Conservation (phyloP, 352 stramenopile genomes). For the Elongisporangium anandrum region DNA sequence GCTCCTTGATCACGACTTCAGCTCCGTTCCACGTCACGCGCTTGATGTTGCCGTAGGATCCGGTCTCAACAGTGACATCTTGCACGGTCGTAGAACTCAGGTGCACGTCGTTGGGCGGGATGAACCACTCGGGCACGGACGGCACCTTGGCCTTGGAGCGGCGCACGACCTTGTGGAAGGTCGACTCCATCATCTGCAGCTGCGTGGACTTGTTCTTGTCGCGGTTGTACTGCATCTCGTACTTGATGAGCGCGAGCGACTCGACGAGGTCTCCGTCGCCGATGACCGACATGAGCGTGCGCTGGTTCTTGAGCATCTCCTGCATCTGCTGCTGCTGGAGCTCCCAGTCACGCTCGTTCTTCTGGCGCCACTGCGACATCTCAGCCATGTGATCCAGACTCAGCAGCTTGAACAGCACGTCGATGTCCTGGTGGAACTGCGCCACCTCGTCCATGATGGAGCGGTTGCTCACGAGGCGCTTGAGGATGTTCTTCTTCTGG, state of each 20-base stretch:
- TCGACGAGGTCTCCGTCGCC: constrained; percentile 4
- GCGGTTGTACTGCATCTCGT: constrained; percentile 16
- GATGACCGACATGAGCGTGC: constrained; percentile 6
- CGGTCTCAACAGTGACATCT: constrained; percentile 6
- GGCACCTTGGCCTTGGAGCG: constrained; percentile 9
- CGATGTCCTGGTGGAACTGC: constrained; percentile 18
- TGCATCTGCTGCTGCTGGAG: constrained; percentile 9
- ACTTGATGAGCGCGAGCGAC: constrained; percentile 18
- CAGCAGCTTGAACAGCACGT: constrained; percentile 15
- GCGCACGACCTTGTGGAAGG: constrained; percentile 9
- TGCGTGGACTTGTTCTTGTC: constrained; percentile 9
- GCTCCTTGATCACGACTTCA: constrained; percentile 35
- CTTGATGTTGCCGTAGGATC: constrained; percentile 8
- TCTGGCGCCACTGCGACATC: constrained; percentile 6
- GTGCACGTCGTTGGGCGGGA: constrained; percentile 14
- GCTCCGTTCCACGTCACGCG: constrained; percentile 15
- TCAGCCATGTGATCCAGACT: constrained; percentile 17
- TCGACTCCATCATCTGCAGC: constrained; percentile 5
- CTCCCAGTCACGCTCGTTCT: constrained; percentile 10
- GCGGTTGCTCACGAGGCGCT: constrained; percentile 8
- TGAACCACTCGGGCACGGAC: constrained; percentile 18
- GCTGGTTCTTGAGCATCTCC: constrained; percentile 13
- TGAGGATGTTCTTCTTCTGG: constrained; percentile 12
- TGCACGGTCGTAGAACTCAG: neutral
- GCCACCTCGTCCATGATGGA: constrained; percentile 11